phyloP scores from a whole-genome alignment of 768 basidiomycete genomes.

The Hysterangium stoloniferum region DNA sequence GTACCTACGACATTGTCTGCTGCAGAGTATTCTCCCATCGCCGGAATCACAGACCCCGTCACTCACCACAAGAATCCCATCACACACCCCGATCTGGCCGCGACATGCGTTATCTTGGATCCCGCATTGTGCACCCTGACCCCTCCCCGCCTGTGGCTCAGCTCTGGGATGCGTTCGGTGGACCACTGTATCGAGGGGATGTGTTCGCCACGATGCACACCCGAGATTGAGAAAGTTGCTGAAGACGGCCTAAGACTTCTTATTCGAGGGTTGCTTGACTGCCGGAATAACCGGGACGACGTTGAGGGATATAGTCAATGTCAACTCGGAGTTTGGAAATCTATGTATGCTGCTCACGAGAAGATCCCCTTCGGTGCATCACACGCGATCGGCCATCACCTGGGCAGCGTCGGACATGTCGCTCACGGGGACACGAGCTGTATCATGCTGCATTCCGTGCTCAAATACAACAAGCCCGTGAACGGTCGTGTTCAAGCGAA shows the following conservation, averaged over 20 bases:
- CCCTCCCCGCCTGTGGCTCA: conserved; percentile 6
- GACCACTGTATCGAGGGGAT: conserved; percentile 8
- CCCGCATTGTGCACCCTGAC: conserved; percentile 2
- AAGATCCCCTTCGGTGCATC: conserved; percentile 2
- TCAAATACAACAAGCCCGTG: conserved; percentile 8
- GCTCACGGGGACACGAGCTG: conserved; percentile 6
- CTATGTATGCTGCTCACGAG: background rate
- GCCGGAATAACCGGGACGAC: background rate
- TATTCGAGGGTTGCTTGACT: background rate
- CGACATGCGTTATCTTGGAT: conserved; percentile 5
- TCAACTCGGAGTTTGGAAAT: conserved; percentile 6
- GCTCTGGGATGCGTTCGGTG: conserved; percentile 8
- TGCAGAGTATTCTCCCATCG: background rate
- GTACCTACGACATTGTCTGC: conserved; percentile 5
- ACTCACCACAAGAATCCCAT: background rate
- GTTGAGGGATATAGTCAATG: background rate
- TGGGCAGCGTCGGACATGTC: background rate
- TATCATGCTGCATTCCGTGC: conserved; percentile 3
- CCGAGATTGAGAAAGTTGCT: background rate
- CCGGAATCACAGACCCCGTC: background rate
- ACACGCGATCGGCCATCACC: conserved; percentile 6
- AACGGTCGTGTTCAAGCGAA: background rate
- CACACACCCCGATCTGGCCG: background rate
- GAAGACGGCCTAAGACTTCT: conserved; percentile 4
- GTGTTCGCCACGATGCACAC: background rate